phyloP scores from a whole-genome alignment of 1,284 basidiomycete species.

The Exsudoporus floridanus region DNA sequence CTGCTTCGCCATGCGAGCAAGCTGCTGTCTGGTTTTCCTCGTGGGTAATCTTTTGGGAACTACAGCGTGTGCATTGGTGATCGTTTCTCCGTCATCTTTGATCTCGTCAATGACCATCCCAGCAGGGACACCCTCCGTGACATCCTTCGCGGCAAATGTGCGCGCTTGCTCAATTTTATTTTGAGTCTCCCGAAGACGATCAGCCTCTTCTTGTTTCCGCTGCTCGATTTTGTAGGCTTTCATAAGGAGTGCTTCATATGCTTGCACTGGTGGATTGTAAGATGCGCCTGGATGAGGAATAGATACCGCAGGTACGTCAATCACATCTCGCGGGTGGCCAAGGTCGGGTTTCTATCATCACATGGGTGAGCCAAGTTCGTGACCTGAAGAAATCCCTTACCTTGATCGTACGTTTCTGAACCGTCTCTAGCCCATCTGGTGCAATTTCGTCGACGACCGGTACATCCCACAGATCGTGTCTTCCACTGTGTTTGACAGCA shows the following conservation, averaged over 20 bases:
- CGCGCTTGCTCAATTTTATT: conserved; percentile 54
- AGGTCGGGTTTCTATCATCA: conserved; percentile 47
- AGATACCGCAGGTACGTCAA: conserved; percentile 64
- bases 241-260: conserved; percentile 75
- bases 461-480: conserved; percentile 70
- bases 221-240: conserved; percentile 72
- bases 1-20: conserved; percentile 58
- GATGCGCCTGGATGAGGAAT: conserved; percentile 85
- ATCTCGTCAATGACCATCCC: conserved; percentile 65
- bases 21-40: conserved; percentile 76
- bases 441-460: conserved; percentile 37
- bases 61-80: conserved; percentile 28
- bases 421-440: conserved; percentile 44
- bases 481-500: conserved; percentile 69
- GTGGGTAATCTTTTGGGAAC: conserved; percentile 48
- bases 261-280: conserved; percentile 86
- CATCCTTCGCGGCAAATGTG: conserved; percentile 27
- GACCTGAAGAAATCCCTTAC: conserved; percentile 31
- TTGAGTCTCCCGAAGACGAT: conserved; percentile 54
- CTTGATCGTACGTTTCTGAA: conserved; percentile 50
- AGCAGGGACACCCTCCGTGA: conserved; percentile 31
- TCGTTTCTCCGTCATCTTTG: conserved; percentile 41
- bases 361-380: not conserved
- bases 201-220: conserved; percentile 53
- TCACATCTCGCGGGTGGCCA: conserved; percentile 50